phyloP scores from a whole-genome alignment of 2,329 filamentous ascomycete genomes.

The Claviceps digitariae region DNA sequence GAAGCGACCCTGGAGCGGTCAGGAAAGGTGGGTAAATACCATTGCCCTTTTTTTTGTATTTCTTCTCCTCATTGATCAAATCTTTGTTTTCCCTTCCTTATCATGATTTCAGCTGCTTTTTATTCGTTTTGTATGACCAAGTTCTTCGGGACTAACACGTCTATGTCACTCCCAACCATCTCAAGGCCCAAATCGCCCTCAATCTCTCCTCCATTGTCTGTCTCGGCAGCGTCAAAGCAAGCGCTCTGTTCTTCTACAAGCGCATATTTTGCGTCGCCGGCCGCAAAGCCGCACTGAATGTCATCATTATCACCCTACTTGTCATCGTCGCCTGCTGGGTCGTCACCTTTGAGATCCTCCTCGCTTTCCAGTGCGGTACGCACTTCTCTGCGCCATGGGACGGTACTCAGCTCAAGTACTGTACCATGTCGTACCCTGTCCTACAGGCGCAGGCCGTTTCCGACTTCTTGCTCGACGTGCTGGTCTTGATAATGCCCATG shows the following conservation, averaged over 20 bases:
- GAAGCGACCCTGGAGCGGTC: not conserved
- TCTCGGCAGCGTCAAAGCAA: constrained; percentile 9
- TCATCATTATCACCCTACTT: constrained; percentile 5
- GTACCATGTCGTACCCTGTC: constrained; percentile 9
- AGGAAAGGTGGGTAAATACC: not conserved
- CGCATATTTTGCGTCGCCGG: constrained; percentile 9
- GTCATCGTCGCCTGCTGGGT: constrained; percentile 9
- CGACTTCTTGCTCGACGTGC: constrained; percentile 11
- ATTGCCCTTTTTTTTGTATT: too few relatives aligned
- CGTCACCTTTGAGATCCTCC: constrained; percentile 9
- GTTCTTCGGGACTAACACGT: too few relatives aligned
- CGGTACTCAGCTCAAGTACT: constrained; percentile 10
- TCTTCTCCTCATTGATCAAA: too few relatives aligned
- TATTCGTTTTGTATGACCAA: too few relatives aligned
- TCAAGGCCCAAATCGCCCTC: constrained; percentile 6
- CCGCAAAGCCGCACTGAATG: constrained; percentile 5
- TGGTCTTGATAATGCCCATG: constrained; percentile 10
- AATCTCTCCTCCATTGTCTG: constrained; percentile 4
- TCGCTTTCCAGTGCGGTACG: constrained; percentile 11
- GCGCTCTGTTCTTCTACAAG: constrained; percentile 11
- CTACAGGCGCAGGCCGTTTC: constrained; percentile 9
- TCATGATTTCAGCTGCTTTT: too few relatives aligned
- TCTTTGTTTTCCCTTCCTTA: too few relatives aligned
- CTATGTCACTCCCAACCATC: not conserved
- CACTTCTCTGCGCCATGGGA: constrained; percentile 12